Conservation (phyloP, 2,329 filamentous ascomycete species). For the Apiospora marii region DNA sequence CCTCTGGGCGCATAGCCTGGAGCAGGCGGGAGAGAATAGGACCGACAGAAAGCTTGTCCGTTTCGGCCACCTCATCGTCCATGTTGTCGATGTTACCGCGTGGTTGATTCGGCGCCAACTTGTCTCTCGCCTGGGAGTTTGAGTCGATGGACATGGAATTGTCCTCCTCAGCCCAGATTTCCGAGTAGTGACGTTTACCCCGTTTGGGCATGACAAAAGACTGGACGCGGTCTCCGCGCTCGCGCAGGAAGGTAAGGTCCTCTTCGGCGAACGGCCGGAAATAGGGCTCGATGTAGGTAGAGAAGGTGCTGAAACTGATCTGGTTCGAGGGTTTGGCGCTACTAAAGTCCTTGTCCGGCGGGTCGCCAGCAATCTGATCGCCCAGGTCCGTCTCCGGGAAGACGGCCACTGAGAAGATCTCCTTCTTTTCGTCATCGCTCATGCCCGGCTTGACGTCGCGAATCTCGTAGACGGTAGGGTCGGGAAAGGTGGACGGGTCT, state of each 20-base stretch:
- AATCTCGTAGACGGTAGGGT: slow-evolving; percentile 95
- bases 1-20: slow-evolving; percentile 81
- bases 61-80: slow-evolving; percentile 85
- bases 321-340: slow-evolving; percentile 93
- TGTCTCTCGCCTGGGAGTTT: slow-evolving; percentile 66
- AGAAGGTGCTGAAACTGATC: slow-evolving; percentile 92
- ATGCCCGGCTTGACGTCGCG: slow-evolving; percentile 76
- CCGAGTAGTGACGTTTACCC: slow-evolving; percentile 84
- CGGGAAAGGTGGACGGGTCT: slow-evolving; percentile 88
- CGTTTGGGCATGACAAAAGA: slow-evolving; percentile 89
- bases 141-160: slow-evolving; percentile 78
- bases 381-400: slow-evolving; percentile 84
- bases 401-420: slow-evolving; percentile 85
- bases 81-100: slow-evolving; percentile 87
- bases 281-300: slow-evolving; percentile 90
- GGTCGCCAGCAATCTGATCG: slow-evolving; percentile 85
- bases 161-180: slow-evolving; percentile 95
- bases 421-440: slow-evolving; percentile 83
- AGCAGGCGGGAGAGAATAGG: slow-evolving; percentile 85
- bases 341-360: slow-evolving; percentile 95
- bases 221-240: slow-evolving; percentile 82
- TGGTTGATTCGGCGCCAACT: slow-evolving; percentile 79
- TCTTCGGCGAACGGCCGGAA: slow-evolving; percentile 91
- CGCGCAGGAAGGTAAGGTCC: slow-evolving; percentile 90
- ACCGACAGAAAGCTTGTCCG: slow-evolving; percentile 87